phyloP scores from a whole-genome alignment of 2,329 filamentous ascomycete genomes.

The Ciborinia camelliae region DNA sequence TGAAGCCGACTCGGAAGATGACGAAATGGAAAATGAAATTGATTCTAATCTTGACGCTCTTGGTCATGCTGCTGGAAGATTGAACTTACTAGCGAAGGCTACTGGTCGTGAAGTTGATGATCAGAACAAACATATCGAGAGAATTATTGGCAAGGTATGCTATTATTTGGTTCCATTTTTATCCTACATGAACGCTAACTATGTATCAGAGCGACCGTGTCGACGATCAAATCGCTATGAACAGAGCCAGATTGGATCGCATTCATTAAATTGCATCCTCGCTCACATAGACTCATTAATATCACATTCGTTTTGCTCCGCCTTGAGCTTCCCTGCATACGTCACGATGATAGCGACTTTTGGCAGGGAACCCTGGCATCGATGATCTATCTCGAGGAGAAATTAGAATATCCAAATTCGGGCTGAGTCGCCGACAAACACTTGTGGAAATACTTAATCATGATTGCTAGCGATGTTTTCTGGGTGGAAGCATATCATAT shows the following conservation, averaged over 20 bases:
- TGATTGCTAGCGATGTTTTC: background rate
- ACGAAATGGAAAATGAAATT: slow-evolving; percentile 65
- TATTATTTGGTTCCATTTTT: slow-evolving; percentile 11
- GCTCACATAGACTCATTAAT: background rate
- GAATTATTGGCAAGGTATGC: slow-evolving; percentile 72
- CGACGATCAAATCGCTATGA: slow-evolving; percentile 77
- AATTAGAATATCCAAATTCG: background rate
- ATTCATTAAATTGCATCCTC: slow-evolving; percentile 27
- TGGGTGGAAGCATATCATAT: background rate
- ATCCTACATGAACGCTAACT: slow-evolving; percentile 34
- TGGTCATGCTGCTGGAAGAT: slow-evolving; percentile 58
- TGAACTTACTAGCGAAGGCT: slow-evolving; percentile 71
- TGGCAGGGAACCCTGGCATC: background rate
- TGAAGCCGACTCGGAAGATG: slow-evolving; percentile 50
- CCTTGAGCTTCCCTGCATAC: background rate
- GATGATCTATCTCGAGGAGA: background rate
- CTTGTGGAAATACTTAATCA: background rate
- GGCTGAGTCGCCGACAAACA: background rate
- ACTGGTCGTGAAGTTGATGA: slow-evolving; percentile 72
- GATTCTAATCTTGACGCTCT: slow-evolving; percentile 61
- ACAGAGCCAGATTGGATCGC: slow-evolving; percentile 52
- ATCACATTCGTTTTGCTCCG: background rate
- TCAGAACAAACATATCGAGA: slow-evolving; percentile 75
- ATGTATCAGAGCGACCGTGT: slow-evolving; percentile 69
- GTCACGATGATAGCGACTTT: background rate